Conservation (phyloP, 331 rosid species). For the Pyracantha coccinea region DNA sequence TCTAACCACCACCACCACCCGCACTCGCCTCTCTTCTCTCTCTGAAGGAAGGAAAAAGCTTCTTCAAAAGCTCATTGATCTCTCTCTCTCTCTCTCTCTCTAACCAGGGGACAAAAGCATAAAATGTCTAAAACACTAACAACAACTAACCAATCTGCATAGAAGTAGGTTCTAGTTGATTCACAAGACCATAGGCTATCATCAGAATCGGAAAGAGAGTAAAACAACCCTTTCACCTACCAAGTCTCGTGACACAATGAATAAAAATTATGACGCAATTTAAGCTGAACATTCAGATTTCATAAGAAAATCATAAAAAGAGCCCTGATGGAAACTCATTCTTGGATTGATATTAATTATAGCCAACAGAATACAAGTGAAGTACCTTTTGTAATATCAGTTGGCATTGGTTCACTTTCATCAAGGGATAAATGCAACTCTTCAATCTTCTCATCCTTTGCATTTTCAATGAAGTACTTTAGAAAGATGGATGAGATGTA, state of each 20-base stretch:
- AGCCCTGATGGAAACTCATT: neutral
- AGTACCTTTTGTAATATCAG: conserved; percentile 60
- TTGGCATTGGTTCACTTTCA: conserved; percentile 43
- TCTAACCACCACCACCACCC: no score
- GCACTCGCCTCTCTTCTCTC: no score
- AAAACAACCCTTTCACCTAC: neutral
- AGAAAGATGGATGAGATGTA: conserved; percentile 74
- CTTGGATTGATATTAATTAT: neutral
- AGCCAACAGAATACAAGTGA: neutral
- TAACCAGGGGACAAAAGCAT: no score
- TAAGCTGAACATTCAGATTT: neutral
- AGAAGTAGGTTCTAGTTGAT: neutral
- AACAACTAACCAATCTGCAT: neutral
- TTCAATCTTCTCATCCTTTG: conserved; percentile 36
- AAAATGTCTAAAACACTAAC: neutral
- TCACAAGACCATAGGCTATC: neutral
- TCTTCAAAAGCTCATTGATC: no score
- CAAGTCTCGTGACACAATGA: neutral
- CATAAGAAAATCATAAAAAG: neutral
- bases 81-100: no score
- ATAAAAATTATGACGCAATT: neutral
- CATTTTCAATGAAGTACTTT: conserved; percentile 77
- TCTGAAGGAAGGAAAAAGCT: no score
- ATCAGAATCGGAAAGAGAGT: neutral
- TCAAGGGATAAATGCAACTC: conserved; percentile 58